Conservation (phyloP, 257 asterid genomes). For the Ballota nigra region DNA sequence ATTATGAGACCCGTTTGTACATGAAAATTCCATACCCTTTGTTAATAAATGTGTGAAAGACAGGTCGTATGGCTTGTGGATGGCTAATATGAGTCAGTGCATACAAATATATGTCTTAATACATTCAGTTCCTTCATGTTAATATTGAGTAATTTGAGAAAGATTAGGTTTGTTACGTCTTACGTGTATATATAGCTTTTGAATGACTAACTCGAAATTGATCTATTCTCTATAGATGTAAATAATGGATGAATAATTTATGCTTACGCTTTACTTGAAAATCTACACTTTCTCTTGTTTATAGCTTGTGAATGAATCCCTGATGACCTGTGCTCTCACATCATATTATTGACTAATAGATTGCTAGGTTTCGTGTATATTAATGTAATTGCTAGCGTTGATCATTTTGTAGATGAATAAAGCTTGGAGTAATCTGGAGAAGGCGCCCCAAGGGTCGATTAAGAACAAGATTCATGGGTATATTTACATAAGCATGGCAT, state of each 20-base stretch:
- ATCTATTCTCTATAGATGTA: background rate
- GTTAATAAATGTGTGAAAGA: background rate
- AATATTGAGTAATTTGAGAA: background rate
- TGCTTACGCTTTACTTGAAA: background rate
- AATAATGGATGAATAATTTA: background rate
- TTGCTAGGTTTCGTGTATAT: slow-evolving; percentile 12
- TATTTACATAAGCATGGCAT: slow-evolving; percentile 8
- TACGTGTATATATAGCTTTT: background rate
- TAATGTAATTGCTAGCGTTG: slow-evolving; percentile 21
- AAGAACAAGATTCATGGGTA: slow-evolving; percentile 90
- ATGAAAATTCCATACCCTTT: background rate
- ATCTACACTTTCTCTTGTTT: background rate
- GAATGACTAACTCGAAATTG: background rate
- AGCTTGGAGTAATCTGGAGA: slow-evolving; percentile 81
- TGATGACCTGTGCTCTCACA: background rate
- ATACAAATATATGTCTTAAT: background rate
- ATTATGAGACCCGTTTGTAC: background rate
- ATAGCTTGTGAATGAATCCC: background rate
- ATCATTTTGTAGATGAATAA: slow-evolving; percentile 70
- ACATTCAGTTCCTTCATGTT: no score
- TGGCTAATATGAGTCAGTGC: background rate
- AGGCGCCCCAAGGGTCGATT: slow-evolving; percentile 75
- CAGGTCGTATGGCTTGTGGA: background rate
- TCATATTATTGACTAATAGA: background rate
- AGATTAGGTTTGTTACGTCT: background rate